Base-by-base conservation (phyloP, 108 stramenopile genomes). In the Chaetoceros tenuissimus region DNA sequence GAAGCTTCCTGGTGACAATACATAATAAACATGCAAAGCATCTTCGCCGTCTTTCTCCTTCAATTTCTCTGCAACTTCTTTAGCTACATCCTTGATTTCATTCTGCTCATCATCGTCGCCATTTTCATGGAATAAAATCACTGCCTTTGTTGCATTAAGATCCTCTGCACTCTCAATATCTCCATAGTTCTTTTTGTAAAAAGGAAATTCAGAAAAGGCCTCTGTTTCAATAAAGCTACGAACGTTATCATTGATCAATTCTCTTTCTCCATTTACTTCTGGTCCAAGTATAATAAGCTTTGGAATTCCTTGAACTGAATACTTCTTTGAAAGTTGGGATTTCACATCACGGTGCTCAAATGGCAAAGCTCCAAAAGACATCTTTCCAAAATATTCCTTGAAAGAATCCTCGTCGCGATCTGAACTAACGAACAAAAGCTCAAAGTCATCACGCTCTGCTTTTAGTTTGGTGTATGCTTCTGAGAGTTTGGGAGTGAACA, bases 391-490 rank as follows among this genome's bases (percentile, higher is more conserved):
- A 63, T 76, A 80, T 48, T 54, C 64, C 18, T 79, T 49, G 55
- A 87, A 92, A 17, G 52, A 51, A 27, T 31, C 58, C 62, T 84
- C 61, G 54, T 79, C 78, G 13, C 56, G 60, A 59, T 92, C 90
- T n/a, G 77, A 65, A 49, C 73, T 72, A 18, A 84, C 71, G 69
- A 85, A 92, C 26, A 92, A 56, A 63, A 80, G 74, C 69, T 92
- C 90, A 46, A 88, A 81, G 56, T 84, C 76, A 8, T 79, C 62
- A 17, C 75, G 68, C 51, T 75, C 67, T 20, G 60, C 61, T 55
- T 75, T 75, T 60, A 79, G 43, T 59, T 64, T 69, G 24, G 59
- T 67, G 71, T 87, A 92, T 23, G 83, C 76, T 53, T 76, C 54
- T 17, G 56, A 46, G 28, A 89, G 52, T 59, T 50, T 51, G 0